Evolutionary conservation across 1,284 basidiomycete genomes (phyloP), one percentile per base, ranked within the genome.

Genomic region (Cystobasidium pallidum): DNA sequence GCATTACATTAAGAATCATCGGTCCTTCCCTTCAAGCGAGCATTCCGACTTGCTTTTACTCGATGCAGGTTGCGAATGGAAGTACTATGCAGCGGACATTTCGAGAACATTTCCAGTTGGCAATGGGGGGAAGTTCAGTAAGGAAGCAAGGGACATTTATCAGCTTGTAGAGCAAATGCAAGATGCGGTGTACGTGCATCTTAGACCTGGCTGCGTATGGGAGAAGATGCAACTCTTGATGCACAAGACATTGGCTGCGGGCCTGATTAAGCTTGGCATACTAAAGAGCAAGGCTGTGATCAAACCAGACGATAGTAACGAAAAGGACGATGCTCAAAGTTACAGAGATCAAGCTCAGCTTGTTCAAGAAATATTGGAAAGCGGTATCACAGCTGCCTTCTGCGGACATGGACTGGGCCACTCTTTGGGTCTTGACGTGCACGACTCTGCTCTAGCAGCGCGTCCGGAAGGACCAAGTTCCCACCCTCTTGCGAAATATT

Each of bases 1-100:
- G 3, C 92, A 95, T 78, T 95, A 95, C 80, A 65, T 77, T 54
- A 68, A 67, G 2, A 84, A 86, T 76, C 86, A 88, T 75, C 84
- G 86, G 64, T 77, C 84, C 7, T 75, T 76, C 62, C 72, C 75
- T 19, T 57, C 45, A 30, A 30, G 39, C 3, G 55, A 70, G 6
- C 68, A 65, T 24, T 73, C 73, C 3, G 81, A 79, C 77, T 81
- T 57, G 75, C 84, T 96, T 3, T 86, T 95, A 47, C 92, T 95
- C 74, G 93, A 96, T 78, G 92, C 92, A 1, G 92, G 92, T 0
- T 92, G 91, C 78, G 93, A 96, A 81, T 93, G 88, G 88, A 84
- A 87, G 54, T 89, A 87, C 79, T 91, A 92, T 77, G 89, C 89
- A 0, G 86, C 88, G 0, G 91, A 92, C 78, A 91, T 86, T 84